Conservation (phyloP, 1,284 basidiomycete species). For the Cryptococcus deneoformans region DNA sequence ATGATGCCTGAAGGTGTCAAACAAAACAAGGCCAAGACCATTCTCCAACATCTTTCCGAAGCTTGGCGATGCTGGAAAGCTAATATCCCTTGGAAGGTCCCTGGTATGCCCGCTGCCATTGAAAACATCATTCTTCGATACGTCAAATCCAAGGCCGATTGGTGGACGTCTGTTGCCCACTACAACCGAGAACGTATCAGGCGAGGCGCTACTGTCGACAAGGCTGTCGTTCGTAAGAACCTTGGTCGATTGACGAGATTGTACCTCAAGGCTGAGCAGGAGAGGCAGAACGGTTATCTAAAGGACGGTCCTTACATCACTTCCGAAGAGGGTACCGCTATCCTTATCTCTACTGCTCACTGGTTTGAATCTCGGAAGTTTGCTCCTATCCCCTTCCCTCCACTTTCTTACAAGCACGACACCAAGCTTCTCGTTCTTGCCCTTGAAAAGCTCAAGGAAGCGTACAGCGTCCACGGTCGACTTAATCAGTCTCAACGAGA, state of each 20-base stretch:
- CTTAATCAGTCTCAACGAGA: conserved; percentile 94
- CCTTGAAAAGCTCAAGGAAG: conserved; percentile 94
- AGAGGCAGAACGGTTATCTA: conserved; percentile 92
- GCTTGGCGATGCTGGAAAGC: conserved; percentile 99
- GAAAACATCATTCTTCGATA: conserved; percentile 99
- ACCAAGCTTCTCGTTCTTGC: conserved; percentile 93
- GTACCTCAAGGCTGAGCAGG: conserved; percentile 96
- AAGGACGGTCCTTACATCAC: conserved; percentile 98
- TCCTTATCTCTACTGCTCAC: conserved; percentile 95
- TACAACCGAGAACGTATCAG: conserved; percentile 57
- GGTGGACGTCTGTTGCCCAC: conserved; percentile 90
- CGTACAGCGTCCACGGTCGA: conserved; percentile 95
- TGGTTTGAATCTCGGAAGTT: conserved; percentile 95
- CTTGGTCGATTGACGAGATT: conserved; percentile 59
- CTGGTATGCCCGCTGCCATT: conserved; percentile 72
- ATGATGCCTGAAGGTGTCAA: conserved; percentile 99
- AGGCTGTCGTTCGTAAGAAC: conserved; percentile 69
- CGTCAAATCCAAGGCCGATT: conserved; percentile 99
- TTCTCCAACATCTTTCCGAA: conserved; percentile 94
- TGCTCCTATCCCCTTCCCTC: conserved; percentile 96
- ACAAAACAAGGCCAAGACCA: conserved; percentile 99
- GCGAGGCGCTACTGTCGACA: conserved; percentile 96
- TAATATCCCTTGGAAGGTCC: conserved; percentile 66
- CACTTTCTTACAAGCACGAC: conserved; percentile 96
- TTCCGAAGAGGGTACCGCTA: conserved; percentile 94